Evolutionary conservation across 352 stramenopile genomes (phyloP).

Genomic region (Pythium angustatum): DNA sequence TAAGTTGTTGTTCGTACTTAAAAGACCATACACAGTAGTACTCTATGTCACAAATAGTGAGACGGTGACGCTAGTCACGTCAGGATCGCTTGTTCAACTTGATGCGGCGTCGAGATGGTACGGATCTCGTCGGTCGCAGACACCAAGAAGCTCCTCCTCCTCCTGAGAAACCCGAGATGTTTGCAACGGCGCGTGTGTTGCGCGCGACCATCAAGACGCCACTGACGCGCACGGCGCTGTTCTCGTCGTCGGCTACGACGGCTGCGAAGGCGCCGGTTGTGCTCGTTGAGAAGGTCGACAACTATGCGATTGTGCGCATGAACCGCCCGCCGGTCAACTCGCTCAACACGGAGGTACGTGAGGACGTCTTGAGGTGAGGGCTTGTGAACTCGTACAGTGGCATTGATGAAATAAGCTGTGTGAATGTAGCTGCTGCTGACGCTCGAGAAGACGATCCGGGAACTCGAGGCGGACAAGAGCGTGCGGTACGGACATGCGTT

Average conservation of each 20-base stretch:
- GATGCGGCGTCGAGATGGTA: neutral
- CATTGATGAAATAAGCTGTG: neutral
- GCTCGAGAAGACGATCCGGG: constrained; percentile 66
- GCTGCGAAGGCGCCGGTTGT: constrained; percentile 46
- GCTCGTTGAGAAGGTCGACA: constrained; percentile 70
- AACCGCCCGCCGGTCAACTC: constrained; percentile 83
- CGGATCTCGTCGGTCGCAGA: neutral
- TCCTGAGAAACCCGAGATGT: constrained; percentile 17
- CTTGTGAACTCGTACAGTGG: neutral
- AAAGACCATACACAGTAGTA: neutral
- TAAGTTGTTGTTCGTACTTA: constrained; percentile 13
- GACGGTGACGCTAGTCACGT: constrained; percentile 42
- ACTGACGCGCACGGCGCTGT: neutral
- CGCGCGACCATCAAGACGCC: constrained; percentile 14
- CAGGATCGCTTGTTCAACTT: constrained; percentile 35
- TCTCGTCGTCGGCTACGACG: constrained; percentile 19
- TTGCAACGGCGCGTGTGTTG: constrained; percentile 16
- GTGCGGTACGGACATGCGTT: constrained; percentile 47
- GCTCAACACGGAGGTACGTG: constrained; percentile 62
- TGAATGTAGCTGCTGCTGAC: constrained; percentile 59
- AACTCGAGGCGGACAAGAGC: constrained; percentile 73
- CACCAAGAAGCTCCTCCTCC: neutral
- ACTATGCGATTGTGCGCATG: constrained; percentile 78
- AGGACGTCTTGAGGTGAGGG: neutral
- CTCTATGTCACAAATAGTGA: neutral